Conservation (phyloP, 257 asterid species). For the Capsicum pubescens region DNA sequence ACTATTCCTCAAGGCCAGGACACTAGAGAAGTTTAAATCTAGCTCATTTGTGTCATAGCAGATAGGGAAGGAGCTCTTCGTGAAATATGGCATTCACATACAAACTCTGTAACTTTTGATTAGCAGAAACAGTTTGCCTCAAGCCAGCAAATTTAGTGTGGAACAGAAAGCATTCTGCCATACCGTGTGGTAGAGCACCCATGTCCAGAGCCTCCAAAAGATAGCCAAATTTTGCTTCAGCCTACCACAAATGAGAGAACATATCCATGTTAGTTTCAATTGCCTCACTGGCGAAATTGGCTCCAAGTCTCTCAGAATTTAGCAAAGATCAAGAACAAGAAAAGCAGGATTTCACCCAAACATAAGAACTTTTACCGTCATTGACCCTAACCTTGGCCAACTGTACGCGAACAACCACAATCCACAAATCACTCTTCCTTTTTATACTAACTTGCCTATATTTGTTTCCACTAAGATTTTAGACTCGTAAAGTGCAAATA, state of each 20-base stretch:
- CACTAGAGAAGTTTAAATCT: not conserved
- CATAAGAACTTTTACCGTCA: slow-evolving; percentile 7
- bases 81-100: not conserved
- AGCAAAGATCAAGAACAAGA: slow-evolving; percentile 18
- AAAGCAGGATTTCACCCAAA: not conserved
- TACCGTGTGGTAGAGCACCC: slow-evolving; percentile 99
- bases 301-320: not conserved
- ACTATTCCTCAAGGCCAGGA: slow-evolving; percentile 12
- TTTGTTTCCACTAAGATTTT: slow-evolving; percentile 2
- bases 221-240: slow-evolving; percentile 93
- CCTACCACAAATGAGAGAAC: slow-evolving; percentile 49
- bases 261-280: not conserved
- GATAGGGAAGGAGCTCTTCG: slow-evolving; percentile 20
- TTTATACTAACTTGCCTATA: slow-evolving; percentile 13
- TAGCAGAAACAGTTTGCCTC: slow-evolving; percentile 21
- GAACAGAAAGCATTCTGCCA: not conserved
- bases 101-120: not conserved
- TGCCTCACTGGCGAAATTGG: too few relatives aligned
- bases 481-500: slow-evolving; percentile 25
- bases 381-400: not conserved
- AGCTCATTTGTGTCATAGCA: not conserved
- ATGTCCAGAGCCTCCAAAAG: slow-evolving; percentile 96
- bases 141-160: not conserved
- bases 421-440: slow-evolving; percentile 5
- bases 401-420: not conserved